Evolutionary conservation across 1,139 yeast genomes (phyloP), one percentile per base, ranked within the genome.

Genomic region (Meyerozyma athensensis): DNA sequence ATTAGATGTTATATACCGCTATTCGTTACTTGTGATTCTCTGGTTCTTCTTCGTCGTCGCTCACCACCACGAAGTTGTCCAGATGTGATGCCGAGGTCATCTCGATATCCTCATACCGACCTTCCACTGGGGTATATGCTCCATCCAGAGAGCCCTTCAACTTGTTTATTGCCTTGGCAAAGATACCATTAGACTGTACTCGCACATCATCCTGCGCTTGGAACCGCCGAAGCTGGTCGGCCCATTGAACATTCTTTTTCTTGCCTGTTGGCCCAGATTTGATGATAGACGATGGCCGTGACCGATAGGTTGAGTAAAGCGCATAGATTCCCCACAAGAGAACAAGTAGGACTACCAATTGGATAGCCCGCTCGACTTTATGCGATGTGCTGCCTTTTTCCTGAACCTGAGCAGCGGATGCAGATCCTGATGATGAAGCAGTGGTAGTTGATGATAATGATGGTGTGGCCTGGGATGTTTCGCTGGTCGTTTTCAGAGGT

Each of bases 211-310:
- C 67, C 14, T 53, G 58, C 19, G 54, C 61, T 44, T 67, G 67
- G 45, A 62, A 63, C 33, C 53, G 54, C 40, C 69, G 50, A 39
- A 71, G 52, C 50, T 73, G 75, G 48, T 76, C 81, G 7, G 77
- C 72, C 81, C 81, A 77, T 53, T 72, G 80, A 10, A 77, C 82
- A 42, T 68, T 72, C 53, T 76, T 76, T 58, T 72, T 73, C 47
- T 63, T 65, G 4, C 63, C 59, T 16, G 60, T 49, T n/a, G 62
- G 49, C 18, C 60, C 53, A 7, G 67, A 57, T 40, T 67, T 68
- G 43, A 70, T 69, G 36, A 65, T 65, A 5, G 74, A 68, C 2
- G 74, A 56, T 5, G 77, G 75, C 28, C 66, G 49, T n/a, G 73
- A 52, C 41, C 49, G 56, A 51, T 65, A 68, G 14, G 68, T 51